Evolutionary conservation across 208 protist genomes (phyloP), one percentile per base, ranked within the genome.

Genomic region (Leishmania lainsoni): DNA sequence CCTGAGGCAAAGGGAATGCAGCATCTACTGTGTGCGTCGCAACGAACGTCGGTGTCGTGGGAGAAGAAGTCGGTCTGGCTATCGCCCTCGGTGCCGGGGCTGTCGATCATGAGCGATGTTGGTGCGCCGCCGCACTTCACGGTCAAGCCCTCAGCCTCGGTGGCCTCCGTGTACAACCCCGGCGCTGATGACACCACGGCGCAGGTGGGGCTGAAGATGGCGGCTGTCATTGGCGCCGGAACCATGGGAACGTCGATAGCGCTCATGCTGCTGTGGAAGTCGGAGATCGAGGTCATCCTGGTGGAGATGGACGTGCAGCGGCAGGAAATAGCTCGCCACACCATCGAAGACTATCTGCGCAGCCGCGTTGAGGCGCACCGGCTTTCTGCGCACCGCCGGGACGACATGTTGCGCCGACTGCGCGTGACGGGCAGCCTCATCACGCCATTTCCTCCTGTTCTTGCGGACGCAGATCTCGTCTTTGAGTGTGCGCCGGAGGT

Each of bases 151-250:
- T 16, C 51, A n/a, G 42, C 6, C 66, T 45, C 26, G 48, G 32
- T 59, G n/a, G 54, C 59, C 56, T 5, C 56, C 17, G 74, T 48
- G 32, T n/a, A 2, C 22, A 56, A 63, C 52, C 56, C 58, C 12
- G 1, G 5, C 39, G 10, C 74, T 14, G 54, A 45, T 3, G 61
- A 79, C 48, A 14, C n/a, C 32, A 42, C 75, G 42, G 39, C 16
- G 61, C 42, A 8, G 49, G 39, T 79, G 29, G 71, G 70, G 16
- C 59, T 96, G 45, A 79, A 83, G 14, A 77, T 65, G 12, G 80
- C 95, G 4, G 90, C 83, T 51, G 87, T 99, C 48, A 87, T 99
- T 63, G 96, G 97, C 32, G 92, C 92, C 29, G 94, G 94, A 22
- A 89, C 89, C 26, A 89, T 98, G 83, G 96, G 94, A 51, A 87